Evolutionary conservation across 257 asterid genomes (phyloP).

Genomic region (Gynochthodes officinalis): DNA sequence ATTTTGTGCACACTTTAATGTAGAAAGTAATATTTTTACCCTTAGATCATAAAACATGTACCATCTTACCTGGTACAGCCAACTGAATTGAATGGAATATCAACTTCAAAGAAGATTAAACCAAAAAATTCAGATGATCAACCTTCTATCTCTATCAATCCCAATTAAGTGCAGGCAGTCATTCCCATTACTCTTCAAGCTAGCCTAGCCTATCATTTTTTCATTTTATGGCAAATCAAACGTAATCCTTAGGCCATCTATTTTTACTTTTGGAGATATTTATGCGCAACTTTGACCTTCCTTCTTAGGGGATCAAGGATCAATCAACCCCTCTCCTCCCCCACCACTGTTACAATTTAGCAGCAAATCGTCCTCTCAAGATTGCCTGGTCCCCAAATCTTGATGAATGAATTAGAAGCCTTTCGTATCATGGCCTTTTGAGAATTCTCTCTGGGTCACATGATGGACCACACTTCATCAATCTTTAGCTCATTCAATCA

Average conservation of each 20-base stretch:
- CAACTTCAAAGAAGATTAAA: background rate
- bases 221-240: background rate
- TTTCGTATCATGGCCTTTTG: conserved; percentile 5
- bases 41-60: too few relatives aligned
- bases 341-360: conserved; percentile 11
- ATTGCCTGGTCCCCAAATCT: conserved; percentile 16
- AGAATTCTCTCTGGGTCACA: background rate
- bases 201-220: too few relatives aligned
- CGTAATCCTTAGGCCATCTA: background rate
- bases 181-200: background rate
- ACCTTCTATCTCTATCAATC: background rate
- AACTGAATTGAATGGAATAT: too few relatives aligned
- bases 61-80: too few relatives aligned
- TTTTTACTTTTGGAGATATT: conserved; percentile 6
- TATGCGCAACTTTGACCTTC: conserved; percentile 17
- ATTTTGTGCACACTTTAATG: too few relatives aligned
- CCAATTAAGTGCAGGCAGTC: background rate
- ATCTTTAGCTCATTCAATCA: background rate
- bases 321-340: conserved; percentile 2
- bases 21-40: too few relatives aligned
- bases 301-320: background rate
- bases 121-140: background rate
- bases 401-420: conserved; percentile 12
- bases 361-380: conserved; percentile 23
- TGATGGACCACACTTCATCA: background rate